Evolutionary conservation across 225 moss, liverwort and hornwort species (phyloP).

Genomic region (Pleurozium schreberi): DNA sequence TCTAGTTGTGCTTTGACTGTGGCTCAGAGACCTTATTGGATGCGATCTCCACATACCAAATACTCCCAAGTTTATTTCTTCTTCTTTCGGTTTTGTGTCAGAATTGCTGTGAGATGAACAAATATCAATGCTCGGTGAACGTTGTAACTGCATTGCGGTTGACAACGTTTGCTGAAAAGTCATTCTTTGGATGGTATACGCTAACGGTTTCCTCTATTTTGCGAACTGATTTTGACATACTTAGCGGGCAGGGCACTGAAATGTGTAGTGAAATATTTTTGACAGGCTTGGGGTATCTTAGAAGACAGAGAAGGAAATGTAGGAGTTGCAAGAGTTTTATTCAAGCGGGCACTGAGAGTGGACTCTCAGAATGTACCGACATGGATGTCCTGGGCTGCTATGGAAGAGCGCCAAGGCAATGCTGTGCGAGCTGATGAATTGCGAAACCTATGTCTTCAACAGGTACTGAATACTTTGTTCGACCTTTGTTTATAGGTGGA

Average conservation of each 20-base stretch:
- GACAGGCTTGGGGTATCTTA: slow-evolving; percentile 92
- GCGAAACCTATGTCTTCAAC: slow-evolving; percentile 79
- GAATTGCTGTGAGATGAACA: background rate
- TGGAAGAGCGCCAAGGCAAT: slow-evolving; percentile 94
- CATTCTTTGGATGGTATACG: background rate
- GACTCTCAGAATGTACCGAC: slow-evolving; percentile 97
- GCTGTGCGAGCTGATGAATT: slow-evolving; percentile 91
- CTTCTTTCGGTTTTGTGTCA: background rate
- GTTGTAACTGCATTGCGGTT: background rate
- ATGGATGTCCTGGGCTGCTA: slow-evolving; percentile 99
- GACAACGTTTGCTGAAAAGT: background rate
- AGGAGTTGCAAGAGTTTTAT: slow-evolving; percentile 82
- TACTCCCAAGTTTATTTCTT: background rate
- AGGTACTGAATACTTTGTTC: slow-evolving; percentile 27
- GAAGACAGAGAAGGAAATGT: slow-evolving; percentile 84
- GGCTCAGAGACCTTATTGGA: background rate
- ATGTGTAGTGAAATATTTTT: background rate
- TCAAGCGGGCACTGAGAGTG: slow-evolving; percentile 77
- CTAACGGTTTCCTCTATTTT: background rate
- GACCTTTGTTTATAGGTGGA: background rate
- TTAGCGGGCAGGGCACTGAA: background rate
- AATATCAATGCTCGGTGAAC: background rate
- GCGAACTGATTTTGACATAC: background rate
- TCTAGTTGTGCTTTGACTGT: background rate
- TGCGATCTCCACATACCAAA: background rate